These are phyloP conservation scores for Penicillium sp. DNA, from an alignment of 2,329 filamentous ascomycete species.

Conservation along the genomic window DNA sequence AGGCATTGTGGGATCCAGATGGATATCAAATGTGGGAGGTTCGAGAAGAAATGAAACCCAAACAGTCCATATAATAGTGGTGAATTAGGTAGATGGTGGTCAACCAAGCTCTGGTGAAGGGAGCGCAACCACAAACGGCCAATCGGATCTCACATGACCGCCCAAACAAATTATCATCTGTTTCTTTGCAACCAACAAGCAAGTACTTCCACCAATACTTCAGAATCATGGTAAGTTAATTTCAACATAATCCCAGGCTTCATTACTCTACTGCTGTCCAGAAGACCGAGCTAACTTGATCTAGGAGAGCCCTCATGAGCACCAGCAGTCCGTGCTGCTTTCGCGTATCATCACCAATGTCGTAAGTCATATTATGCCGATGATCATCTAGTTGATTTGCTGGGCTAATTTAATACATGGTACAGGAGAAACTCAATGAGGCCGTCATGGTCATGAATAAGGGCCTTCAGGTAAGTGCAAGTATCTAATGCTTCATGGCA, in stretches of 20 bases:
- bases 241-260: background rate
- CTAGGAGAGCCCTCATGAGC: slow-evolving; percentile 92
- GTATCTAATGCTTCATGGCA: background rate
- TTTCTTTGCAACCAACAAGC: background rate
- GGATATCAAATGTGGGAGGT: background rate
- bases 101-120: background rate
- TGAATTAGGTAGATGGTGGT: background rate
- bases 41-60: background rate
- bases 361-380: slow-evolving; percentile 55
- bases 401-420: background rate
- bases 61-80: background rate
- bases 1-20: slow-evolving; percentile 45
- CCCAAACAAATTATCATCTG: slow-evolving; percentile 1
- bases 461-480: slow-evolving; percentile 67
- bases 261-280: background rate
- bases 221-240: background rate
- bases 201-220: background rate
- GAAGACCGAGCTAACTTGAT: background rate
- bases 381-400: background rate
- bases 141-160: slow-evolving; percentile 2
- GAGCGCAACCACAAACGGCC: background rate
- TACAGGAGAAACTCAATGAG: slow-evolving; percentile 94
- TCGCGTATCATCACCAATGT: slow-evolving; percentile 97
- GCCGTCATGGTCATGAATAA: slow-evolving; percentile 91
- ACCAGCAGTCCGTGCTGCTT: slow-evolving; percentile 90